These are phyloP conservation scores for Astraeus odoratus DNA, from an alignment of 768 basidiomycete species.

Conservation along the genomic window DNA sequence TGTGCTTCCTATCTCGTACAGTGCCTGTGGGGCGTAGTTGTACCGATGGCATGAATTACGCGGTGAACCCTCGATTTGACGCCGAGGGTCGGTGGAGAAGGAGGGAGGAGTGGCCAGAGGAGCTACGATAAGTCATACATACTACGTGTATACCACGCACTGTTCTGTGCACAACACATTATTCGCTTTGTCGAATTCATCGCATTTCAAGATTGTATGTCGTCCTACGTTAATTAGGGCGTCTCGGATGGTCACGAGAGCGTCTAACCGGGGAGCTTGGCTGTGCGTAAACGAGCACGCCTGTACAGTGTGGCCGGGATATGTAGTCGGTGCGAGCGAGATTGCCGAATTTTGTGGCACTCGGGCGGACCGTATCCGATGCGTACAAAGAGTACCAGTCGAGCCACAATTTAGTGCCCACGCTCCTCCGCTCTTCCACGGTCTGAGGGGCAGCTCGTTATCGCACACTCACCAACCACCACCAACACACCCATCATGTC, in stretches of 20 bases:
- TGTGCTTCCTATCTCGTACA: conserved; percentile 14
- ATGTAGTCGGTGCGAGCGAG: conserved; percentile 8
- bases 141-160: conserved; percentile 1
- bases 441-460: neutral
- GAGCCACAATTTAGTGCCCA: neutral
- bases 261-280: no score
- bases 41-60: conserved; percentile 57
- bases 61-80: conserved; percentile 70
- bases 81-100: conserved; percentile 57
- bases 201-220: no score
- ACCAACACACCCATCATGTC: conserved; percentile 17
- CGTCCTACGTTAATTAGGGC: no score
- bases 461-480: no score
- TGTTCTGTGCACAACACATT: neutral
- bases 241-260: no score
- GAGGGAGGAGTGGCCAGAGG: conserved; percentile 65
- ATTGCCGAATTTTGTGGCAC: conserved; percentile 3
- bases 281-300: neutral
- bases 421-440: neutral
- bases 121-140: conserved; percentile 40
- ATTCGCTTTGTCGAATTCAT: neutral
- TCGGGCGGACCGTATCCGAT: conserved; percentile 1
- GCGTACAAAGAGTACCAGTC: neutral
- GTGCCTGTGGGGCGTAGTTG: conserved; percentile 46
- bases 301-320: no score